phyloP scores from a whole-genome alignment of 2,329 filamentous ascomycete species.

The Ilyonectria destructans region DNA sequence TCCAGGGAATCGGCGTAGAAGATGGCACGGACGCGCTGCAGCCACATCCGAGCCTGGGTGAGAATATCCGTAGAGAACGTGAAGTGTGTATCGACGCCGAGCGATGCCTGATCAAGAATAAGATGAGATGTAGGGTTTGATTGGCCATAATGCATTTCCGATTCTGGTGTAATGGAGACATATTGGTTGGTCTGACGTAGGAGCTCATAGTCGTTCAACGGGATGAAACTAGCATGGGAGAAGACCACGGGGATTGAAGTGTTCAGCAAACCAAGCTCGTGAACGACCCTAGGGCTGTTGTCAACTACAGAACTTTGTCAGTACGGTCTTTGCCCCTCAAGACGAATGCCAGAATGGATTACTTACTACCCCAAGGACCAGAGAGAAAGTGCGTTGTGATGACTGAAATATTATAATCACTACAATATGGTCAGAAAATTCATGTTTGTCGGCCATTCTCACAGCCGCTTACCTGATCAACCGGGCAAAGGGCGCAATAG shows the following conservation, averaged over 20 bases:
- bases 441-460: too few relatives aligned
- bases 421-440: too few relatives aligned
- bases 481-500: too few relatives aligned
- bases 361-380: too few relatives aligned
- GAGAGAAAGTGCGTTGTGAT: too few relatives aligned
- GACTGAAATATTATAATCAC: too few relatives aligned
- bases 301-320: too few relatives aligned
- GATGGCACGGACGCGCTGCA: slow-evolving; percentile 62
- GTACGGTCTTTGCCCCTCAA: too few relatives aligned
- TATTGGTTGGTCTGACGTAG: slow-evolving; percentile 67
- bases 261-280: slow-evolving; percentile 59
- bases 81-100: slow-evolving; percentile 71
- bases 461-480: too few relatives aligned
- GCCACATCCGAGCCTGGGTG: slow-evolving; percentile 69
- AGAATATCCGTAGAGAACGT: slow-evolving; percentile 67
- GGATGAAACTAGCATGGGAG: slow-evolving; percentile 65
- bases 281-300: slow-evolving; percentile 37
- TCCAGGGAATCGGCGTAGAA: slow-evolving; percentile 58
- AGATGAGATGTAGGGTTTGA: slow-evolving; percentile 60
- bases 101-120: slow-evolving; percentile 66
- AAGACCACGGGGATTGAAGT: slow-evolving; percentile 65
- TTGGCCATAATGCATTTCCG: slow-evolving; percentile 73
- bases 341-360: too few relatives aligned
- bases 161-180: slow-evolving; percentile 72
- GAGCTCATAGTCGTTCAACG: slow-evolving; percentile 54